phyloP scores from a whole-genome alignment of 768 basidiomycete genomes.

The Boletus huronensis region DNA sequence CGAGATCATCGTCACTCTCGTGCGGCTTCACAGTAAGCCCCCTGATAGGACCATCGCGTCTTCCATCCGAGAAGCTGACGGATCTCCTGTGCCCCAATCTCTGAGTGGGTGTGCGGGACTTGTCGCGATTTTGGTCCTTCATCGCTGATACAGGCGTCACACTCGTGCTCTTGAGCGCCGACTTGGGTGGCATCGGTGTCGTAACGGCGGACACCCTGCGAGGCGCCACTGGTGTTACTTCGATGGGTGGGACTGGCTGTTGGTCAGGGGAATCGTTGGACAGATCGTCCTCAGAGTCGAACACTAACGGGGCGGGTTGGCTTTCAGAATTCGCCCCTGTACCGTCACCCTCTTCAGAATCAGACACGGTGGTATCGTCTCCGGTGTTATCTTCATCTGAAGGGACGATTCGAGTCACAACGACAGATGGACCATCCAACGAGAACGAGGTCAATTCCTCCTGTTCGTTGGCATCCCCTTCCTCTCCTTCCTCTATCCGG shows the following conservation, averaged over 20 bases:
- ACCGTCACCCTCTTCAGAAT: constrained; percentile 27
- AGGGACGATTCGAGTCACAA: constrained; percentile 50
- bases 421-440: constrained; percentile 59
- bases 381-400: constrained; percentile 32
- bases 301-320: constrained; percentile 5
- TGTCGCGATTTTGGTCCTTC: constrained; percentile 48
- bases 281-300: constrained; percentile 40
- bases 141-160: constrained; percentile 57
- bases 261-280: constrained; percentile 15
- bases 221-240: constrained; percentile 21
- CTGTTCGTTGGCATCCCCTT: constrained; percentile 48
- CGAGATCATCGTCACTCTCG: constrained; percentile 37
- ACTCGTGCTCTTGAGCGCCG: constrained; percentile 42
- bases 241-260: not conserved
- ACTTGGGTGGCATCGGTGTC: constrained; percentile 36
- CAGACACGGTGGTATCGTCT: constrained; percentile 41
- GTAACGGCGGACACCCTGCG: constrained; percentile 9
- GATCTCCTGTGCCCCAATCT: constrained; percentile 61
- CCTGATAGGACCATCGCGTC: constrained; percentile 81
- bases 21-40: constrained; percentile 46
- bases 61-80: constrained; percentile 97
- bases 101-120: constrained; percentile 54
- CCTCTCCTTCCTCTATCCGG: constrained; percentile 48
- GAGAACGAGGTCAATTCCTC: constrained; percentile 74
- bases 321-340: constrained; percentile 6